Evolutionary conservation across 192 early-diverging fungal species (phyloP), one percentile per base, ranked within the genome.

Genomic region (Lobulomyces angularis): DNA sequence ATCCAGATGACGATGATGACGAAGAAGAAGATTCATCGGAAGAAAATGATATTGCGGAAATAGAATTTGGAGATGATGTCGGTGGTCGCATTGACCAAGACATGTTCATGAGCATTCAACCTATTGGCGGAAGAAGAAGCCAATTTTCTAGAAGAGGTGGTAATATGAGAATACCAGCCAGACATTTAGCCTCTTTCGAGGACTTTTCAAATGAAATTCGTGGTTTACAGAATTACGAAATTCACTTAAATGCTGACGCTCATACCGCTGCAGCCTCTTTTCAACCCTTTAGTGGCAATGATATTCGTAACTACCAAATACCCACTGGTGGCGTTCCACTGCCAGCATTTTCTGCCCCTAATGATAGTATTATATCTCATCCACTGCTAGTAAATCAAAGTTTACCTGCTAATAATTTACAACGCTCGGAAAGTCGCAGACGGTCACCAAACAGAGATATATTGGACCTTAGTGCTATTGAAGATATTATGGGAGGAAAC

Each of bases 311-410:
- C 9, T 47, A 54, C 32, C 33, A 51, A 30, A 41, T 70, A n/a
- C 49, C 66, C 3, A n/a, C n/a, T n/a, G n/a, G n/a, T n/a, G 54
- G 62, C 5, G 22, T 66, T 26, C 53, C 52, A 11, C 45, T 62
- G 27, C 42, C 48, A 20, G 51, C 53, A 4, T 51, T 50, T n/a
- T 23, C 52, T 0, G 50, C 51, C 28, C 36, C 41, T 5, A 61
- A 58, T n/a, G 80, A 80, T 43, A 65, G 71, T 46, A 48, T 65
- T 28, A 67, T 70, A 30, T 64, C 74, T 0, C 81, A 84, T 53
- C 81, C 81, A 19, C 50, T 84, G 23, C 56, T 84, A 26, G 58
- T 73, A 16, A 74, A 79, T 38, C 62, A 53, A 37, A 27, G 51
- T n/a, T 22, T 51, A 20, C 29, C 46, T n/a, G n/a, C n/a, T n/a